Evolutionary conservation across 2,329 filamentous ascomycete genomes (phyloP).

Genomic region (Coniochaeta hoffmannii): DNA sequence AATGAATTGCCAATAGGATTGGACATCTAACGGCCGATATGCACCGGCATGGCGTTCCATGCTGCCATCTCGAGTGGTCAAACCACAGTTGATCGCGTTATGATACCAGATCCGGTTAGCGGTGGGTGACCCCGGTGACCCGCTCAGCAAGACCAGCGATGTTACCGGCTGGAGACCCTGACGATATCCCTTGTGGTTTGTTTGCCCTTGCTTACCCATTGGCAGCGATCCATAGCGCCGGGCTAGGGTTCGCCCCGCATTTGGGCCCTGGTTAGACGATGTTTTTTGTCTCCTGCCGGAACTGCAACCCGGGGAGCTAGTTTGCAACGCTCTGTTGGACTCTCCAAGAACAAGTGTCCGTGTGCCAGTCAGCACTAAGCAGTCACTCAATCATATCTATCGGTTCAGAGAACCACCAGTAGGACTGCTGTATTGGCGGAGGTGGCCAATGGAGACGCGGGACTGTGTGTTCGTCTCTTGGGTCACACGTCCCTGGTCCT

Average conservation of each 20-base stretch:
- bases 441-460: not conserved
- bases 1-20: no score
- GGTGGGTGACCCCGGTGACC: not conserved
- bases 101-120: not conserved
- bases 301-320: not conserved
- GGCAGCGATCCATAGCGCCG: not conserved
- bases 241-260: not conserved
- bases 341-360: not conserved
- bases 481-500: not conserved
- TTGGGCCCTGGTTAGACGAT: not conserved
- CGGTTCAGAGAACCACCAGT: not conserved
- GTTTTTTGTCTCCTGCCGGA: not conserved
- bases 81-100: not conserved
- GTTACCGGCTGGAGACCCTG: not conserved
- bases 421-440: not conserved
- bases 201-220: not conserved
- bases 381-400: not conserved
- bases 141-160: not conserved
- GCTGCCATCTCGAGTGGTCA: not conserved
- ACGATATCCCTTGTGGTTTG: no score
- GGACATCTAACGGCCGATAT: no score
- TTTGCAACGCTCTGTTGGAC: not conserved
- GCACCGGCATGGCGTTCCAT: no score
- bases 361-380: not conserved
- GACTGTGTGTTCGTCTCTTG: not conserved